phyloP scores from a whole-genome alignment of 139 green algal species.

The Chlorella sp. region DNA sequence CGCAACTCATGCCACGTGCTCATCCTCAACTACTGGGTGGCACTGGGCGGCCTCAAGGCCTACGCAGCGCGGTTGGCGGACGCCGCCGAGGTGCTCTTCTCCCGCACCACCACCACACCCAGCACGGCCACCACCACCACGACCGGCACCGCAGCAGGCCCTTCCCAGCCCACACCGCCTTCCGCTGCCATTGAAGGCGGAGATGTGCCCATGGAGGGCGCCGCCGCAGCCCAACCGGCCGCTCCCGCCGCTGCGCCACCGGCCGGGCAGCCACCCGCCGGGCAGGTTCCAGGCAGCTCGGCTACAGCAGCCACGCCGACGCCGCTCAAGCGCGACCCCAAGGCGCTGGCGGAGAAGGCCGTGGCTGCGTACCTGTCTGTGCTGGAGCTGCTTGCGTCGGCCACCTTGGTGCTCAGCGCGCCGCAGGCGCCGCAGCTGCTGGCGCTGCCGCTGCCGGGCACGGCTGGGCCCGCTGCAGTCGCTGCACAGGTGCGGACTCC shows the following conservation, averaged over 20 bases:
- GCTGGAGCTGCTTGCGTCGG: constrained; percentile 59
- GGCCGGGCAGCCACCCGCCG: not conserved
- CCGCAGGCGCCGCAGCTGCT: constrained; percentile 45
- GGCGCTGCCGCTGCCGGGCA: constrained; percentile 37
- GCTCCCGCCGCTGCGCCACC: constrained; percentile 5
- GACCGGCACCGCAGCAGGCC: not conserved
- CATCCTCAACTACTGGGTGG: constrained; percentile 72
- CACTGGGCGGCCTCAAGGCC: constrained; percentile 2
- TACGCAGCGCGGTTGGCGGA: constrained; percentile 14
- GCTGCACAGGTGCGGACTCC: constrained; percentile 14
- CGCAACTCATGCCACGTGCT: constrained; percentile 74
- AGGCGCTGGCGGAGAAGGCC: constrained; percentile 32
- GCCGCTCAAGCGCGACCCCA: constrained; percentile 17
- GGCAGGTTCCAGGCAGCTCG: too few relatives aligned
- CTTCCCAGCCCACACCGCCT: not conserved
- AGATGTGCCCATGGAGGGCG: not conserved
- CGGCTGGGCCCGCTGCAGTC: constrained; percentile 13
- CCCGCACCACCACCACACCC: not conserved
- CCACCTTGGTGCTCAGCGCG: constrained; percentile 38
- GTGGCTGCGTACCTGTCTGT: constrained; percentile 32
- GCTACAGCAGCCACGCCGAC: not conserved
- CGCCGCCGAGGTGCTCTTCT: constrained; percentile 13
- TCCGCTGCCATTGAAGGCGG: too few relatives aligned
- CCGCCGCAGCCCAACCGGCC: not conserved
- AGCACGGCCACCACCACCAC: not conserved